Percentiles rank a stretch among this genome's conserved stretches.
Conservation (phyloP, 805 yeast genomes). For the Ogataea angusta region DNA sequence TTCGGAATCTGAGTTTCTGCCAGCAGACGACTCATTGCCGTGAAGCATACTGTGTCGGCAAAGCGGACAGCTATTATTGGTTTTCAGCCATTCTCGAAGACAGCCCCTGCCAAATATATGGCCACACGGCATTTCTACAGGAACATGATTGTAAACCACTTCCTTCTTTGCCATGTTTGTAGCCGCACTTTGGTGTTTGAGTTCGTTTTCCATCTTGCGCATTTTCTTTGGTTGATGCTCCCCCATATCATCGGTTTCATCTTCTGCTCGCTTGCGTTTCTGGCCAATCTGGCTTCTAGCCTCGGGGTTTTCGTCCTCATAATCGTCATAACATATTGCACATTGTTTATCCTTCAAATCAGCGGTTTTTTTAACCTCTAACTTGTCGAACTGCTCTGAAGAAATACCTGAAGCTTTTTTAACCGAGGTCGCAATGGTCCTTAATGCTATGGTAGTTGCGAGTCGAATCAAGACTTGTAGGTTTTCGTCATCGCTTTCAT, state of each 20-base stretch:
- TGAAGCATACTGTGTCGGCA: constrained; percentile 62
- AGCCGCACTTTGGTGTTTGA: constrained; percentile 12
- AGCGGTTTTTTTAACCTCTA: constrained; percentile 37
- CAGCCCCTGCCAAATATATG: constrained; percentile 89
- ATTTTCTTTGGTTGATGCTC: constrained; percentile 11
- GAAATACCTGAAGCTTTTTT: constrained; percentile 52
- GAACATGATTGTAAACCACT: constrained; percentile 48
- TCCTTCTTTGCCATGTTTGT: constrained; percentile 24
- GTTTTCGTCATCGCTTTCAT: constrained; percentile 55
- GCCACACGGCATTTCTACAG: constrained; percentile 77
- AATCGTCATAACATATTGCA: constrained; percentile 63
- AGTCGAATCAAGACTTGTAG: constrained; percentile 58
- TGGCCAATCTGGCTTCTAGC: constrained; percentile 9
- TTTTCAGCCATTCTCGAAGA: constrained; percentile 75
- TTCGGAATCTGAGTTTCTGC: constrained; percentile 8
- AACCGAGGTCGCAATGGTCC: constrained; percentile 53
- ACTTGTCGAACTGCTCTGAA: constrained; percentile 47
- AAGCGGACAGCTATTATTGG: constrained; percentile 77
- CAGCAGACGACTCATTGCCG: constrained; percentile 19
- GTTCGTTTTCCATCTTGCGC: constrained; percentile 12
- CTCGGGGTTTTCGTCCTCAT: constrained; percentile 19
- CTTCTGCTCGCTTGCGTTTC: constrained; percentile 16
- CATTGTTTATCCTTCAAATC: constrained; percentile 42
- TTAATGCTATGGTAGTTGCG: constrained; percentile 68
- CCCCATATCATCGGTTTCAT: constrained; percentile 7